phyloP scores from a whole-genome alignment of 345 rosid species.

The Cochlearia excelsa region DNA sequence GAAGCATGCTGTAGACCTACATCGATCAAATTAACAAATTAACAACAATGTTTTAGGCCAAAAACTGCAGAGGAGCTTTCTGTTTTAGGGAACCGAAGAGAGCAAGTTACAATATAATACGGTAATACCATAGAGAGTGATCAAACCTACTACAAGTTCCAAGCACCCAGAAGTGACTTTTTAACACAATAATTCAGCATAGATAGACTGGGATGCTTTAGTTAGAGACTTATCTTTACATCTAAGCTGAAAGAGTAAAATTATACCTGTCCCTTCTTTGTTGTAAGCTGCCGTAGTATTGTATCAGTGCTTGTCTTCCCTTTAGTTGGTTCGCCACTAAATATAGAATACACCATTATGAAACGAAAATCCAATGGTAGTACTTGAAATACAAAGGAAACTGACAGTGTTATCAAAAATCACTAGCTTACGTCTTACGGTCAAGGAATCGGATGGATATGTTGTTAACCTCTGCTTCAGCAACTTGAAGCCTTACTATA shows the following conservation, averaged over 20 bases:
- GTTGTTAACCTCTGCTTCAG: slow-evolving; percentile 92
- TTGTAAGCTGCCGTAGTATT: slow-evolving; percentile 85
- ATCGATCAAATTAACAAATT: slow-evolving; percentile 10
- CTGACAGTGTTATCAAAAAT: slow-evolving; percentile 6
- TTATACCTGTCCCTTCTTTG: slow-evolving; percentile 91
- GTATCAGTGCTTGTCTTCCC: slow-evolving; percentile 86
- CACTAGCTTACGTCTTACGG: slow-evolving; percentile 71
- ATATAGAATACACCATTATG: slow-evolving; percentile 27
- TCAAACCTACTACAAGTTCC: too few relatives aligned
- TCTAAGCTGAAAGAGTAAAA: background rate
- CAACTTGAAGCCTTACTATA: slow-evolving; percentile 75
- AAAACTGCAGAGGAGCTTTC: slow-evolving; percentile 2
- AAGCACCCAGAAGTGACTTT: too few relatives aligned
- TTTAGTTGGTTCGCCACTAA: slow-evolving; percentile 84
- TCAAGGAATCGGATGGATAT: slow-evolving; percentile 83
- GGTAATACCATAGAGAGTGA: background rate
- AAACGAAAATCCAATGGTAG: slow-evolving; percentile 7
- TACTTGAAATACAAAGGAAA: slow-evolving; percentile 4
- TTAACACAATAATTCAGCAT: too few relatives aligned
- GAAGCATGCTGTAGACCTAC: slow-evolving; percentile 93
- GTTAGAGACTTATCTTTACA: too few relatives aligned
- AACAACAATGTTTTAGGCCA: background rate
- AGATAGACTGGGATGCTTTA: too few relatives aligned
- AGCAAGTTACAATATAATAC: background rate
- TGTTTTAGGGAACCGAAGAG: slow-evolving; percentile 3